Conservation (phyloP, 805 yeast species). For the Wickerhamomyces canadensis region DNA sequence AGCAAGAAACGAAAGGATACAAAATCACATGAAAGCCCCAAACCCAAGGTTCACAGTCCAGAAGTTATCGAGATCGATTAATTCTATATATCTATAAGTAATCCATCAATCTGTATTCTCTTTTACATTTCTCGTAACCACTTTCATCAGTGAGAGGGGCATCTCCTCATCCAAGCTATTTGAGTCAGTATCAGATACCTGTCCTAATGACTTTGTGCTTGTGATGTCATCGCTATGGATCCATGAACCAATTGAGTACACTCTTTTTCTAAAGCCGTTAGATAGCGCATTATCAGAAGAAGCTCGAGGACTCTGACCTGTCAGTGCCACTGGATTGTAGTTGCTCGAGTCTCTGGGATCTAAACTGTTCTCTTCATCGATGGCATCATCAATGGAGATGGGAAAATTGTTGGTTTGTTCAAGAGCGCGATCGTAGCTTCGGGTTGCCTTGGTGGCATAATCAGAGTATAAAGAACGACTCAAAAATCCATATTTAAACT, state of each 20-base stretch:
- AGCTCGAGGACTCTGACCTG: not conserved
- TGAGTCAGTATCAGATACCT: constrained; percentile 14
- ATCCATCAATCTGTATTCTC: too few species aligned
- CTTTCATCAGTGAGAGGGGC: constrained; percentile 34
- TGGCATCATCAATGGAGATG: constrained; percentile 2
- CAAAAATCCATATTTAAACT: constrained; percentile 45
- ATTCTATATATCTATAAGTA: not conserved
- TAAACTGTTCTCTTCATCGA: constrained; percentile 1
- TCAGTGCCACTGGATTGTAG: constrained; percentile 6
- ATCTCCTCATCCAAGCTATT: constrained; percentile 24
- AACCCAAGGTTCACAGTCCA: constrained; percentile 63
- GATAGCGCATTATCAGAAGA: constrained; percentile 15
- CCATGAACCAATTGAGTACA: constrained; percentile 31
- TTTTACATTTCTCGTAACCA: constrained; percentile 24
- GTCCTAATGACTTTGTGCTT: constrained; percentile 25
- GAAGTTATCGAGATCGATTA: constrained; percentile 74
- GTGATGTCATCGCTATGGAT: constrained; percentile 17
- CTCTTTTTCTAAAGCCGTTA: constrained; percentile 28
- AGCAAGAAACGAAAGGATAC: constrained; percentile 64
- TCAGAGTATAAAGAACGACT: constrained; percentile 40
- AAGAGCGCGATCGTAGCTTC: constrained; percentile 23
- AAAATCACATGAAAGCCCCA: constrained; percentile 45
- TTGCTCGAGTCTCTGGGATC: not conserved
- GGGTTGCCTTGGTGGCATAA: constrained; percentile 36
- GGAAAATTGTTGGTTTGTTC: constrained; percentile 9